These are phyloP conservation scores for Passiflora organensis DNA, from an alignment of 345 rosid genomes.

Conservation along the genomic window DNA sequence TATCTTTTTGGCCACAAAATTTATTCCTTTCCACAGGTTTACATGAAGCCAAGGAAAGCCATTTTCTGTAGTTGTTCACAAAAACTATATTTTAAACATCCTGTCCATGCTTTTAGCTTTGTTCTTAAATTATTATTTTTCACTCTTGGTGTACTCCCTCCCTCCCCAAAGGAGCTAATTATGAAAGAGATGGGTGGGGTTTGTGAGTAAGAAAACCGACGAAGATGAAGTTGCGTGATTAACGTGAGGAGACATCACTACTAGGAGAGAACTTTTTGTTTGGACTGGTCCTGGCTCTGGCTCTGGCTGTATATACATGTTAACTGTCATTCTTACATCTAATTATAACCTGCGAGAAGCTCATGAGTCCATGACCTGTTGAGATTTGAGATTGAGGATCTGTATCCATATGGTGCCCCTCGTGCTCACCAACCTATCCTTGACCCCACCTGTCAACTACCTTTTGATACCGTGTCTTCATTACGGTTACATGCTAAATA, in stretches of 20 bases:
- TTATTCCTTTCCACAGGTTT: too few species aligned
- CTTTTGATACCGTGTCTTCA: background rate
- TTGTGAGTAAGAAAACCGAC: constrained; percentile 6
- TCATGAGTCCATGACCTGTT: constrained; percentile 31
- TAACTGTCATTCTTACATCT: constrained; percentile 27
- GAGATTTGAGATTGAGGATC: background rate
- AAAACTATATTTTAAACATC: background rate
- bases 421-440: constrained; percentile 1
- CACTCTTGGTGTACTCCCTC: too few species aligned
- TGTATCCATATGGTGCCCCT: constrained; percentile 10
- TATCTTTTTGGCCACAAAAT: too few species aligned
- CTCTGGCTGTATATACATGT: constrained; percentile 6
- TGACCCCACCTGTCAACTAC: constrained; percentile 12
- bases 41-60: too few species aligned
- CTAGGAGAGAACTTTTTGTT: constrained; percentile 18
- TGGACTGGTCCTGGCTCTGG: too few species aligned
- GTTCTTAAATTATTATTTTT: too few species aligned
- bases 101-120: too few species aligned
- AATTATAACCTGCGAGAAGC: constrained; percentile 37
- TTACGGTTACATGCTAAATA: too few species aligned
- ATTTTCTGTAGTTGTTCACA: too few species aligned
- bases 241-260: constrained; percentile 36
- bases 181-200: background rate
- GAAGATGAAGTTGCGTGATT: constrained; percentile 37
- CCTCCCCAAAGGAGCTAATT: too few species aligned